Conservation (phyloP, 768 basidiomycete species). For the Ramaria sp. region DNA sequence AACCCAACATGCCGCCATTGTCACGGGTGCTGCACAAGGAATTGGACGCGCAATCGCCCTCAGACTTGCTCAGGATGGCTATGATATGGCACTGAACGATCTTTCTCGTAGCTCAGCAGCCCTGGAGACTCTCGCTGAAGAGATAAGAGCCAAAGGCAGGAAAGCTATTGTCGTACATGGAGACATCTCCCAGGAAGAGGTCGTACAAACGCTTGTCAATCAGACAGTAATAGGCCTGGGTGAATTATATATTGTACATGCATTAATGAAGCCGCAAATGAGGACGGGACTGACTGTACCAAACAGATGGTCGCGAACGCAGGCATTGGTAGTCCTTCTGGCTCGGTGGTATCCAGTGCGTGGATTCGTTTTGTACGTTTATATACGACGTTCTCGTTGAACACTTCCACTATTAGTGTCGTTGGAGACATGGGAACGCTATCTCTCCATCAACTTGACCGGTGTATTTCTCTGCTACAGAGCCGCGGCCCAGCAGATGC, state of each 20-base stretch:
- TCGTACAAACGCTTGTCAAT: slow-evolving; percentile 32
- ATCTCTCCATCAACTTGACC: slow-evolving; percentile 38
- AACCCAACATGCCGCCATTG: slow-evolving; percentile 13
- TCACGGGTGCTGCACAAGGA: slow-evolving; percentile 22
- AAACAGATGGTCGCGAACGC: slow-evolving; percentile 1
- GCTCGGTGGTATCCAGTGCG: background rate
- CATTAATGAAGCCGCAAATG: background rate
- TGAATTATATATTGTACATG: slow-evolving; percentile 36
- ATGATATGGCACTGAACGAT: slow-evolving; percentile 26
- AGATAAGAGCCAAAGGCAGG: slow-evolving; percentile 14
- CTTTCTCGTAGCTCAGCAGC: slow-evolving; percentile 9
- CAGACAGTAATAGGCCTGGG: slow-evolving; percentile 24
- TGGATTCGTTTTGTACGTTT: background rate
- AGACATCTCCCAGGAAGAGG: slow-evolving; percentile 31
- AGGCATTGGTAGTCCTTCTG: slow-evolving; percentile 5
- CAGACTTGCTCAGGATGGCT: slow-evolving; percentile 26
- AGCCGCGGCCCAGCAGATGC: slow-evolving; percentile 35
- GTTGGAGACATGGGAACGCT: slow-evolving; percentile 23
- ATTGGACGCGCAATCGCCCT: slow-evolving; percentile 27
- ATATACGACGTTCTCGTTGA: background rate
- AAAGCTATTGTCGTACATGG: slow-evolving; percentile 19
- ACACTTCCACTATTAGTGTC: slow-evolving; percentile 14
- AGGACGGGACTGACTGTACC: background rate
- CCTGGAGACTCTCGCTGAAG: background rate
- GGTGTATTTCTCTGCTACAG: slow-evolving; percentile 35